phyloP scores from a whole-genome alignment of 768 basidiomycete species.

The Fistulinella prunicolor region DNA sequence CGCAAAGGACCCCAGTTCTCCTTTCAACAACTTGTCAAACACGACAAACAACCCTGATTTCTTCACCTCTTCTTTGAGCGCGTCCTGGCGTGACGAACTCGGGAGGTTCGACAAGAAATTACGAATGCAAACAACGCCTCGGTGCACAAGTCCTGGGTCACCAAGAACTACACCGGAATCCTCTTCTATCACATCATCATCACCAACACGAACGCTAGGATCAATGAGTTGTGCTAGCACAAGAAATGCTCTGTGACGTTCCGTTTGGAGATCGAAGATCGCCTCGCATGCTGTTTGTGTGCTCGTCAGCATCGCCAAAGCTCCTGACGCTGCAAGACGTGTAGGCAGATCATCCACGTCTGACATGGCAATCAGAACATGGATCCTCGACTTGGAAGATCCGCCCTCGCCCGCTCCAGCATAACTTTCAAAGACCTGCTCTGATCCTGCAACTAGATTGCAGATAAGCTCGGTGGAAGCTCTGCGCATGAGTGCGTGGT shows the following conservation, averaged over 20 bases:
- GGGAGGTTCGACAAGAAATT: constrained; percentile 56
- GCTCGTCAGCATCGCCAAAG: constrained; percentile 75
- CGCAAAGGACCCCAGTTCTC: constrained; percentile 32
- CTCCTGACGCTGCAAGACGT: constrained; percentile 85
- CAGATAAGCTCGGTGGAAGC: constrained; percentile 91
- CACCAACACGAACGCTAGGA: constrained; percentile 40
- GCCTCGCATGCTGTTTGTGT: constrained; percentile 56
- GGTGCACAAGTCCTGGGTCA: constrained; percentile 67
- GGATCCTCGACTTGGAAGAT: constrained; percentile 58
- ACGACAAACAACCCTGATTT: constrained; percentile 52
- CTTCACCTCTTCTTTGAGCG: constrained; percentile 50
- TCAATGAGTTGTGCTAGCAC: constrained; percentile 69
- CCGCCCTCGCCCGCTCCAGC: constrained; percentile 39
- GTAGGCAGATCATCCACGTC: constrained; percentile 86
- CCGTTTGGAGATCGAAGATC: constrained; percentile 62
- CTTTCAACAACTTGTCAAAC: constrained; percentile 50
- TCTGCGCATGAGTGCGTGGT: constrained; percentile 76
- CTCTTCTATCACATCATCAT: constrained; percentile 37
- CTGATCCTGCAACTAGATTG: constrained; percentile 81
- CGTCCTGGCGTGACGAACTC: constrained; percentile 36
- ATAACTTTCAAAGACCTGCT: constrained; percentile 73
- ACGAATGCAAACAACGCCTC: constrained; percentile 70
- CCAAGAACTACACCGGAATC: constrained; percentile 28
- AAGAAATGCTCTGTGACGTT: constrained; percentile 59
- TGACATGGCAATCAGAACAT: constrained; percentile 79